Conservation (phyloP, 108 stramenopile genomes). For the Fistulifera solaris region DNA sequence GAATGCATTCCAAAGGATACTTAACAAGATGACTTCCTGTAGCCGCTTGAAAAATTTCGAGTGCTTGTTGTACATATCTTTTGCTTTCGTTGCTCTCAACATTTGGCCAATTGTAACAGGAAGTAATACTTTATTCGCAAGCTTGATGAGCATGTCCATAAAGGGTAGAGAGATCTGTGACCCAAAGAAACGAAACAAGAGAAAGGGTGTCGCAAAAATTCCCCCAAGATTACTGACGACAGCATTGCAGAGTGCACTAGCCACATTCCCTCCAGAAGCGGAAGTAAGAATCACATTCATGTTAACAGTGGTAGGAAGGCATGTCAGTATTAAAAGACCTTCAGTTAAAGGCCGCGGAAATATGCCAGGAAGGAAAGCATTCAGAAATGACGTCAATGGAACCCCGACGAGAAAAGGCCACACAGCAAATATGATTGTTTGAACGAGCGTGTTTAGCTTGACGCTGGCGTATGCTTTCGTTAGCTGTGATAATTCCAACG, state of each 20-base stretch:
- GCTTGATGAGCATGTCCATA: slow-evolving; percentile 51
- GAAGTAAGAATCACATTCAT: slow-evolving; percentile 88
- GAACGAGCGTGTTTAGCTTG: slow-evolving; percentile 65
- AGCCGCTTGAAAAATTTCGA: slow-evolving; percentile 64
- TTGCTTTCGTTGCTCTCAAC: slow-evolving; percentile 43
- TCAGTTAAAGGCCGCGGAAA: slow-evolving; percentile 56
- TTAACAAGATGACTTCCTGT: slow-evolving; percentile 73
- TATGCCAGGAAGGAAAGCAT: slow-evolving; percentile 21
- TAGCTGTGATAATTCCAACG: slow-evolving; percentile 64
- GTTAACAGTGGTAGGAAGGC: slow-evolving; percentile 89
- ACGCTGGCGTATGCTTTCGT: slow-evolving; percentile 54
- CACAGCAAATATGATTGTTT: slow-evolving; percentile 50
- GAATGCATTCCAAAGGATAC: slow-evolving; percentile 90
- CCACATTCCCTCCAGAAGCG: slow-evolving; percentile 68
- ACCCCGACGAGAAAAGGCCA: slow-evolving; percentile 77
- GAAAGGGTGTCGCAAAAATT: slow-evolving; percentile 81
- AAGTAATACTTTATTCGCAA: slow-evolving; percentile 73
- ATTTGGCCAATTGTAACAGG: slow-evolving; percentile 77
- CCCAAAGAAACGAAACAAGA: slow-evolving; percentile 74
- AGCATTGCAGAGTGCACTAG: slow-evolving; percentile 82
- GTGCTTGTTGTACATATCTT: slow-evolving; percentile 43
- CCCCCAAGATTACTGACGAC: slow-evolving; percentile 82
- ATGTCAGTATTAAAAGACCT: slow-evolving; percentile 66
- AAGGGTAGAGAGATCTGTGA: slow-evolving; percentile 66
- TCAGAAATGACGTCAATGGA: slow-evolving; percentile 30